These are phyloP conservation scores for Phylloporus sp. DNA, from an alignment of 768 basidiomycete genomes.

Conservation along the genomic window DNA sequence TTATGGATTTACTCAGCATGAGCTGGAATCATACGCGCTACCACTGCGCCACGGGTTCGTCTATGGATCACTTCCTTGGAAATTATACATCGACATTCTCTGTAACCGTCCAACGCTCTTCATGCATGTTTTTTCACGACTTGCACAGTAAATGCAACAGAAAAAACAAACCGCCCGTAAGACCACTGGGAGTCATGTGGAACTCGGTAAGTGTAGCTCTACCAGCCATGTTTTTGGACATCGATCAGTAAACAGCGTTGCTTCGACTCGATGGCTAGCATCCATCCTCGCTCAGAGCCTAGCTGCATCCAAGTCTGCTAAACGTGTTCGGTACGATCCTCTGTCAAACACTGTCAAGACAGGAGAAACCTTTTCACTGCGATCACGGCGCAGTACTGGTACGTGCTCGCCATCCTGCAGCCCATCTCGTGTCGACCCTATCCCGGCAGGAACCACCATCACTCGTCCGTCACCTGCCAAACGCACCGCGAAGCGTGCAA, in stretches of 20 bases:
- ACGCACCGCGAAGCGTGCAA: no score
- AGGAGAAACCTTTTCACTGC: no score
- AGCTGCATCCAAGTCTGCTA: neutral
- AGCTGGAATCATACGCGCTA: slow-evolving; percentile 40
- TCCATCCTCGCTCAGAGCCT: neutral
- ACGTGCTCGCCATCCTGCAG: no score
- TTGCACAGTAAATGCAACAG: neutral
- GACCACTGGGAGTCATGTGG: slow-evolving; percentile 11
- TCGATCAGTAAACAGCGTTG: neutral
- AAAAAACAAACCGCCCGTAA: slow-evolving; percentile 20
- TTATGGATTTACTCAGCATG: slow-evolving; percentile 30
- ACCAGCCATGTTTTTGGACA: neutral
- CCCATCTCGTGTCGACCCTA: neutral
- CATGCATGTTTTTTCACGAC: no score
- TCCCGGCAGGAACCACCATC: neutral
- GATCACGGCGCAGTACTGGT: no score
- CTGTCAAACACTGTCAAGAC: no score
- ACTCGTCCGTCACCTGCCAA: neutral
- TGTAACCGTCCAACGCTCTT: no score
- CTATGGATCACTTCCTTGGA: no score
- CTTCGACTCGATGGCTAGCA: slow-evolving; percentile 1
- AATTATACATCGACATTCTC: neutral
- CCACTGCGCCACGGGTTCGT: slow-evolving; percentile 38
- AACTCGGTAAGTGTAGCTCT: slow-evolving; percentile 4
- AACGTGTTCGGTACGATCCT: neutral